Evolutionary conservation across 768 basidiomycete genomes (phyloP).

Genomic region (Fomitopsis serialis): DNA sequence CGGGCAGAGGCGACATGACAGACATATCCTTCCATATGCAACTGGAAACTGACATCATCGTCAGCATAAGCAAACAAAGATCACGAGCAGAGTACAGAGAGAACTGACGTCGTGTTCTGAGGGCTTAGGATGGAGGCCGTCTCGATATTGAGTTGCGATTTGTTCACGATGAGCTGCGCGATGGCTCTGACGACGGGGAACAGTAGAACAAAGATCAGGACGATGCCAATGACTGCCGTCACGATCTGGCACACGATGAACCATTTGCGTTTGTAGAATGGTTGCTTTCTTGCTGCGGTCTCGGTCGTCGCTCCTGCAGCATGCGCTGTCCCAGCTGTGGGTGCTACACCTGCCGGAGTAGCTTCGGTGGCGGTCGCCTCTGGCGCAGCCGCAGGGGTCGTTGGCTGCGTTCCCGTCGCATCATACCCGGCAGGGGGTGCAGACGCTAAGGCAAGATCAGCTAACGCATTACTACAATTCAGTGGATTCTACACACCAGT

Average conservation of each 20-base stretch:
- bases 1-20: conserved; percentile 8
- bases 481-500: too few species aligned
- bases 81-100: conserved; percentile 16
- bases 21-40: conserved; percentile 52
- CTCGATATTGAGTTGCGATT: conserved; percentile 47
- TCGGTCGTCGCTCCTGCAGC: too few species aligned
- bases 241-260: conserved; percentile 58
- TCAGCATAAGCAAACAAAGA: not conserved
- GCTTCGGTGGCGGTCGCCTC: too few species aligned
- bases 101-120: conserved; percentile 46
- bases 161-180: conserved; percentile 58
- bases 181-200: conserved; percentile 68
- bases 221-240: conserved; percentile 47
- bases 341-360: too few species aligned
- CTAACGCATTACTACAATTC: too few species aligned
- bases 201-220: conserved; percentile 58
- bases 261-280: conserved; percentile 57
- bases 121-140: conserved; percentile 46
- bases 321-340: too few species aligned
- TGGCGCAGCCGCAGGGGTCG: too few species aligned
- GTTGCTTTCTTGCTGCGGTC: conserved; percentile 22
- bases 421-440: too few species aligned
- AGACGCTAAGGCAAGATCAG: too few species aligned
- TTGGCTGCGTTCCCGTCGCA: too few species aligned
- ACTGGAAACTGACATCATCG: conserved; percentile 36